Evolutionary conservation across 106 monocot species (phyloP).

Genomic region (Agapanthus africanus): DNA sequence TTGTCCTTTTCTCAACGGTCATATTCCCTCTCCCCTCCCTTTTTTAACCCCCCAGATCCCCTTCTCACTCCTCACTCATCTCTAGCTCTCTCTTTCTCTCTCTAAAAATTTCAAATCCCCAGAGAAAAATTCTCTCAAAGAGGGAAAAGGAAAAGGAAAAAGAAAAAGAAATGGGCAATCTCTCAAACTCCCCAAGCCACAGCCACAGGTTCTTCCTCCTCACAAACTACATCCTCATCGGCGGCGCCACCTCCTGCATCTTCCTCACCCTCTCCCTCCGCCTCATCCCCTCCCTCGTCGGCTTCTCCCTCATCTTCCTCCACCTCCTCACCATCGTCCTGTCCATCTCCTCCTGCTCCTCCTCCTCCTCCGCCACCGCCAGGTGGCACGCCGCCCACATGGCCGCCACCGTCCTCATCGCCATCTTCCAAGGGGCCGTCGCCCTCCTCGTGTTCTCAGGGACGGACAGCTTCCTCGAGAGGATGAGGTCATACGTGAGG

Average conservation of each 20-base stretch:
- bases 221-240: constrained; percentile 73
- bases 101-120: too few relatives aligned
- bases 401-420: constrained; percentile 64
- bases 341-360: constrained; percentile 48
- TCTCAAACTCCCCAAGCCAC: constrained; percentile 19
- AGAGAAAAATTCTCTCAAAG: background rate
- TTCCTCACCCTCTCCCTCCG: constrained; percentile 92
- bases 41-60: background rate
- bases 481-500: constrained; percentile 50
- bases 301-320: constrained; percentile 73
- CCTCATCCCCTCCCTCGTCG: constrained; percentile 63
- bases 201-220: constrained; percentile 77
- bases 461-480: constrained; percentile 42
- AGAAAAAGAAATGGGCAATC: background rate
- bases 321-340: constrained; percentile 69
- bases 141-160: background rate
- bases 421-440: constrained; percentile 87
- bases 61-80: background rate
- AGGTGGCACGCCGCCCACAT: constrained; percentile 66
- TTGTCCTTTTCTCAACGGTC: constrained; percentile 35
- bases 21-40: constrained; percentile 11
- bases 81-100: background rate
- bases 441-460: constrained; percentile 71
- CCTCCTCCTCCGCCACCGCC: constrained; percentile 27
- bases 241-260: constrained; percentile 78